These are phyloP conservation scores for Pseudoscleropodium purum DNA, from an alignment of 225 moss, liverwort and hornwort species.

Conservation along the genomic window DNA sequence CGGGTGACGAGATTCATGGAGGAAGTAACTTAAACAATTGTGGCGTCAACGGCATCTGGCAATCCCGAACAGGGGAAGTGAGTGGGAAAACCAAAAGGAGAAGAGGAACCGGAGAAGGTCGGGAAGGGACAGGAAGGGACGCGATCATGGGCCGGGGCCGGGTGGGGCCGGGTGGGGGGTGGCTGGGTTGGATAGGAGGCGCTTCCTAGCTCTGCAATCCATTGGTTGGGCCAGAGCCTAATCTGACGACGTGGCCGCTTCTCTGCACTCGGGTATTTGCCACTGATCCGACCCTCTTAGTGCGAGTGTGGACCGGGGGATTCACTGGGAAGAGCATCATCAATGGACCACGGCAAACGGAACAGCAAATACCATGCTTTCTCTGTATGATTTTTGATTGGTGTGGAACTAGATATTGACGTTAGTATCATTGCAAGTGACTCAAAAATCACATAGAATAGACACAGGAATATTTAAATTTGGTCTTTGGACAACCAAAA, in stretches of 20 bases:
- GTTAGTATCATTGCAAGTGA: background rate
- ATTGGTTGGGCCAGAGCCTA: background rate
- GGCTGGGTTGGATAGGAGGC: background rate
- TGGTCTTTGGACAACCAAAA: too few species aligned
- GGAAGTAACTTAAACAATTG: background rate
- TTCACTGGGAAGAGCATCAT: background rate
- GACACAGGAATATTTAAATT: background rate
- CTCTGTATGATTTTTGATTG: background rate
- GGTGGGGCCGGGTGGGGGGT: background rate
- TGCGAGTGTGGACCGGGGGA: too few species aligned
- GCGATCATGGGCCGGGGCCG: background rate
- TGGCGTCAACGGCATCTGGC: background rate
- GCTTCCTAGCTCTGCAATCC: background rate
- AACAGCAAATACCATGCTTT: background rate
- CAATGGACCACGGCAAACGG: background rate
- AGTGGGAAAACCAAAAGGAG: background rate
- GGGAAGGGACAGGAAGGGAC: background rate
- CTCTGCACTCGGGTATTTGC: background rate
- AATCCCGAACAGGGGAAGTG: background rate
- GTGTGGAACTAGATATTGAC: too few species aligned
- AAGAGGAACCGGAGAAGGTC: background rate
- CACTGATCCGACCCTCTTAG: background rate
- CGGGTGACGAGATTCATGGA: background rate
- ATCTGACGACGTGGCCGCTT: slow-evolving; percentile 1
- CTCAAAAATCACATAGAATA: background rate